Conservation (phyloP, 2,329 filamentous ascomycete species). For the Delphinella strobiligena region DNA sequence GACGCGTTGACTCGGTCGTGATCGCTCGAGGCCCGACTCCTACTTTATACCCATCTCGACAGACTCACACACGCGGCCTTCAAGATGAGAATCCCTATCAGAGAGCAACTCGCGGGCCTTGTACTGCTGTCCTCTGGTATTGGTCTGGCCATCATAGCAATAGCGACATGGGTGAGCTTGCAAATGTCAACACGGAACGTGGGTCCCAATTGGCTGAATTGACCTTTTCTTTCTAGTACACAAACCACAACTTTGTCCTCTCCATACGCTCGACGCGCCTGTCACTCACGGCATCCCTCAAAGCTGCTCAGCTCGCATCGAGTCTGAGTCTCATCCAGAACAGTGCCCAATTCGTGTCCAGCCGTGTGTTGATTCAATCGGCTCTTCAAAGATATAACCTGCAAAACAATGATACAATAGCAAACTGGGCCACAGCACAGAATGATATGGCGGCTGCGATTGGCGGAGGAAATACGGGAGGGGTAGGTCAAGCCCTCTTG, state of each 20-base stretch:
- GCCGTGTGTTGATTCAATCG: constrained; percentile 43
- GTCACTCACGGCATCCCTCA: constrained; percentile 70
- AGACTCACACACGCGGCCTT: background rate
- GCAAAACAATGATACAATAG: constrained; percentile 39
- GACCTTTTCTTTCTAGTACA: constrained; percentile 36
- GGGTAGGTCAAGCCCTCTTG: constrained; percentile 38
- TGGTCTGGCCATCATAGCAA: constrained; percentile 63
- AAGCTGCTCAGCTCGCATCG: constrained; percentile 68
- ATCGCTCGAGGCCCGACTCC: too few relatives aligned
- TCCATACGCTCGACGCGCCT: constrained; percentile 46
- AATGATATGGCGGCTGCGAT: constrained; percentile 64
- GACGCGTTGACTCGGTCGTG: too few relatives aligned
- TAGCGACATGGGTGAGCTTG: constrained; percentile 50
- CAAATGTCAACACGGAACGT: background rate
- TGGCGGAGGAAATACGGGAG: constrained; percentile 34
- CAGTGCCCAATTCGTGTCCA: constrained; percentile 59
- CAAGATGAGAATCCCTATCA: constrained; percentile 73
- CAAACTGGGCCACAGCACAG: constrained; percentile 49
- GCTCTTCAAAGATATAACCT: constrained; percentile 41
- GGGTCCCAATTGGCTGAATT: constrained; percentile 6
- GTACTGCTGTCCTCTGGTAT: constrained; percentile 65
- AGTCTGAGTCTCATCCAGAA: constrained; percentile 71
- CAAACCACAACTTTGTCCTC: constrained; percentile 50
- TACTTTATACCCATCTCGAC: too few relatives aligned
- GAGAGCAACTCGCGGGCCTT: constrained; percentile 72